phyloP scores from a whole-genome alignment of 768 basidiomycete genomes.

The Boletus reticuloceps region DNA sequence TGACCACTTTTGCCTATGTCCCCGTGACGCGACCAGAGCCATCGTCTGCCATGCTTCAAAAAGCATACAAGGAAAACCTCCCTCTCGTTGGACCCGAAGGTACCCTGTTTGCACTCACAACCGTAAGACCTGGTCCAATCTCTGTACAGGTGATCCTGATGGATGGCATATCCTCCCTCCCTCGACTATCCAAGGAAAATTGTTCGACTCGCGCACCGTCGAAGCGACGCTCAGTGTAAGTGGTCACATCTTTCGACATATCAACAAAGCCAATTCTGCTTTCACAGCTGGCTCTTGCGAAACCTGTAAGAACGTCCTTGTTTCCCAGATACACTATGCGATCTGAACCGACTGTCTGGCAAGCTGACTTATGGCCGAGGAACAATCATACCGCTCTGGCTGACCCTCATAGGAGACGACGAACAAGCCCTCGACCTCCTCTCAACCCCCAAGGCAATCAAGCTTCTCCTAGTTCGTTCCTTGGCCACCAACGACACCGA shows the following conservation, averaged over 20 bases:
- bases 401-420: constrained; percentile 46
- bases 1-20: constrained; percentile 32
- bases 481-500: constrained; percentile 40
- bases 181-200: constrained; percentile 31
- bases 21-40: constrained; percentile 33
- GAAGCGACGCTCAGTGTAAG: constrained; percentile 34
- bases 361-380: constrained; percentile 53
- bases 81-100: constrained; percentile 36
- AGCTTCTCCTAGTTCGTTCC: constrained; percentile 44
- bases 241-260: neutral
- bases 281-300: constrained; percentile 46
- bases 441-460: constrained; percentile 38
- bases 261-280: neutral
- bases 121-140: neutral
- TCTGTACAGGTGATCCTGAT: constrained; percentile 32
- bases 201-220: constrained; percentile 33
- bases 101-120: neutral
- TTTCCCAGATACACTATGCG: neutral
- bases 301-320: constrained; percentile 35
- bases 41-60: constrained; percentile 36
- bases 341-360: neutral
- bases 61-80: constrained; percentile 34
- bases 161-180: constrained; percentile 38
- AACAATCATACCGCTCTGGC: constrained; percentile 46
- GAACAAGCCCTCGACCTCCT: constrained; percentile 50